Base-by-base conservation (phyloP, 139 green algal genomes). In the Picochlorum sp. region DNA sequence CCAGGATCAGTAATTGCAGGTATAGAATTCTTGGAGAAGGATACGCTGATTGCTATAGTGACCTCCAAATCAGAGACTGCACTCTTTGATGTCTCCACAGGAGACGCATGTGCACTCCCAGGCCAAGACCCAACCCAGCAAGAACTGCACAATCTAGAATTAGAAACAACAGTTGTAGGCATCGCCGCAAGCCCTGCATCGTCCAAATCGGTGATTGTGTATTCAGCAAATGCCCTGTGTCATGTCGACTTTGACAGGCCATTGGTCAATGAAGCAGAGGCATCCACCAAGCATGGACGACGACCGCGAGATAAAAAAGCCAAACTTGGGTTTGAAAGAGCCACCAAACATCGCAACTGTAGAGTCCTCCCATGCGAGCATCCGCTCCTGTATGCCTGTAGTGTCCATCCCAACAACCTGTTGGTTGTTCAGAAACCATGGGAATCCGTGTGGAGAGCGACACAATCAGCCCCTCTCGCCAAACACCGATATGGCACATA, bases 401-500 rank as follows among this genome's bases (percentile, higher is more conserved):
- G 34, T 41, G 34, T 41, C 34, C 34, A 41, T 41, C 7, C 8
- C 8, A 41, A 41, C 34, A 49, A 70, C n/a, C 57, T 75, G 51
- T 44, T 81, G 52, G 55, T 80, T 65, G 72, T 87, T 49, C 77
- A 87, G 64, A 57, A 67, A 10, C 30, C 65, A 6, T 87, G 81
- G 81, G 44, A 49, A 3, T 67, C 79, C 18, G 70, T 83, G 3
- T 61, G 49, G 31, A 58, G 63, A 47, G n/a, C 14, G 0, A 60
- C 83, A 6, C 47, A 54, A 3, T 60, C 75, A 45, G 38, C 70
- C 16, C 81, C 81, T 7, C 26, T 85, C 51, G 81, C 77, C 52
- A 45, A 70, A 15, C 75, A 83, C 57, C 55, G 75, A 9, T 87
- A 82, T 54, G 81, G 81, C 21, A 82, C 72, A 4, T 86, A 71